Evolutionary conservation across 1,284 basidiomycete genomes (phyloP), one percentile per base, ranked within the genome.

Genomic region (Ganoderma lingzhi): DNA sequence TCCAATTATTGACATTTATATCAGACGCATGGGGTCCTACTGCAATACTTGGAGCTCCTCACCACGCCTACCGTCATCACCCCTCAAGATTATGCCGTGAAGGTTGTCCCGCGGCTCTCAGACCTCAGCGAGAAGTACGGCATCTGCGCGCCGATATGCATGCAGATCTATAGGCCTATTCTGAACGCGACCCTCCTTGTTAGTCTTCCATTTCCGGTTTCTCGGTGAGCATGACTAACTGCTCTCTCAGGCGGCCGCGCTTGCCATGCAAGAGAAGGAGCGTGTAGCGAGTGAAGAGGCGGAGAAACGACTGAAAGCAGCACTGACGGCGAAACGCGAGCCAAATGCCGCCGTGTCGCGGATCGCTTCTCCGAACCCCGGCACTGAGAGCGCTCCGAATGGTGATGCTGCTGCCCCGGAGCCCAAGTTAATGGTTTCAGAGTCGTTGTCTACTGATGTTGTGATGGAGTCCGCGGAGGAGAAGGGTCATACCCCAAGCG

Each of bases 151-250:
- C 89, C 93, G 12, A 91, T 96, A 69, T 95, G 95, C 66, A 97
- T 98, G 93, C 94, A 96, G 76, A 93, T 98, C 66, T 87, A 95
- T 60, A 90, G 97, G 10, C 95, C 96, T 4, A 91, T 93, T 68
- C 84, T 97, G 37, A 89, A 93, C 70, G 81, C 82, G 3, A 82
- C 85, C 42, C 83, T 96, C 64, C 80, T 90, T 76, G 92, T 92
- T 78, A 74, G 86, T 81, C 65, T 67, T 61, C 63, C 59, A 59
- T 66, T 45, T 58, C 9, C 37, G 4, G 41, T 30, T 28, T 23
- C 41, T 15, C 28, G n/a, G 4, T 10, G 28, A 5, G 37, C 41
- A 17, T 61, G 37, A 17, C 59, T 61, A 41, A 61, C 51, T 19
- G 59, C 44, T 17, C 66, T 19, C 5, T 44, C 71, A 91, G 90